phyloP scores from a whole-genome alignment of 257 asterid genomes.

The Verbascum thapsus region DNA sequence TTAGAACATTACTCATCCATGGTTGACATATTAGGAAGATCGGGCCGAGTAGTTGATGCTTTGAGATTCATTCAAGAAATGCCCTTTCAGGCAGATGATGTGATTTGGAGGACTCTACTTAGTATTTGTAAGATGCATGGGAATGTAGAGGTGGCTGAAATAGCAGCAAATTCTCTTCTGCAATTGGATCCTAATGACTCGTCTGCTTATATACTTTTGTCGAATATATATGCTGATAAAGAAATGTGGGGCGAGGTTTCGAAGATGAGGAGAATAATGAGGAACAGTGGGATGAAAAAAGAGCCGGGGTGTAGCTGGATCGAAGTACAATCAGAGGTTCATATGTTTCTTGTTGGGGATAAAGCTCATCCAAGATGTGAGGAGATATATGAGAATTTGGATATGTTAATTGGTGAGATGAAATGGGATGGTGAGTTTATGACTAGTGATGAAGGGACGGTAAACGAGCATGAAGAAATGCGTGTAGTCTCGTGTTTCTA shows the following conservation, averaged over 20 bases:
- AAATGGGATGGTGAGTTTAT: constrained; percentile 40
- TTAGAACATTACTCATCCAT: constrained; percentile 85
- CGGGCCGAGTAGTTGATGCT: constrained; percentile 59
- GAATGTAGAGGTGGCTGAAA: constrained; percentile 84
- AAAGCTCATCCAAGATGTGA: constrained; percentile 79
- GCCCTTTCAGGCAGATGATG: constrained; percentile 84
- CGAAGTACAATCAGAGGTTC: constrained; percentile 78
- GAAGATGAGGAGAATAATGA: constrained; percentile 69
- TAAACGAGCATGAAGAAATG: constrained; percentile 31
- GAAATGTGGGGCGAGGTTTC: constrained; percentile 86
- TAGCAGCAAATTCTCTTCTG: constrained; percentile 65
- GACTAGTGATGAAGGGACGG: constrained; percentile 15
- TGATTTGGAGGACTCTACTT: constrained; percentile 84
- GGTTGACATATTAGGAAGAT: constrained; percentile 83
- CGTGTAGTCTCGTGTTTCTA: constrained; percentile 20
- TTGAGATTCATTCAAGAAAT: constrained; percentile 71
- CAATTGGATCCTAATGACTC: constrained; percentile 76
- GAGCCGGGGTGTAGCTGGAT: constrained; percentile 97
- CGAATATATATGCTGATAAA: constrained; percentile 77
- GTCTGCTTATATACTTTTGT: constrained; percentile 70
- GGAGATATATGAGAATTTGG: constrained; percentile 57
- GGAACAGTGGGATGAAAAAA: constrained; percentile 58
- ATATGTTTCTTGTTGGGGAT: constrained; percentile 83
- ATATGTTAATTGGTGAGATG: constrained; percentile 60
- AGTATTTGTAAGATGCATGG: constrained; percentile 75